Evolutionary conservation across 2,329 filamentous ascomycete species (phyloP), one percentile per base, ranked within the genome.

Genomic region (Alternaria novae-zelandiae): DNA sequence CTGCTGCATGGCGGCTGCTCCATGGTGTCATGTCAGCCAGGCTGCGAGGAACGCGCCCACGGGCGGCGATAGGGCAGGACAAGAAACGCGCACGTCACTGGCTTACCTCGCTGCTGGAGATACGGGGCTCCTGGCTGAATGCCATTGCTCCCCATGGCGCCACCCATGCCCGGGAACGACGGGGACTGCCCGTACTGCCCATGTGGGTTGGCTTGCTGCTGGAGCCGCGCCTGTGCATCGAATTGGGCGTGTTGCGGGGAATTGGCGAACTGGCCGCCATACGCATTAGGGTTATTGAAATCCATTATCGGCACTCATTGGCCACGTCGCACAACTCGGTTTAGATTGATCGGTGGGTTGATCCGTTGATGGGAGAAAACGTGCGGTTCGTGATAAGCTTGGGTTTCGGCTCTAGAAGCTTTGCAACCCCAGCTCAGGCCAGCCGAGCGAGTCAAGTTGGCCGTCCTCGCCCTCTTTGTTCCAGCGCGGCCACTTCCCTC

Each of bases 21-120:
- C 65, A 64, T 60, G 49, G 53, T 56, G 65, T 65, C 61, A 69
- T 61, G 56, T 63, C 61, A 63, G 49, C 63, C 56, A 64, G 56
- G 32, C 61, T 61, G 49, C 63, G 43, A 64, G 56, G 28, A 60
- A 61, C 58, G 61, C 57, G 66, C 50, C 57, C 61, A 64, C 54
- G 61, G 59, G 61, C 53, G 58, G 62, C 58, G 54, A 57, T 44
- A 59, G 72, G 67, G 60, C 63, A 64, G 63, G 61, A 59, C 59
- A 49, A 59, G 59, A 44, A 17, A 32, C 55, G 54, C 47, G 41
- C 54, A 54, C 54, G 66, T 64, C 61, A 72, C 69, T 67, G 71
- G 74, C 78, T 76, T 76, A 80, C 78, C 77, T 79, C 78, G 75
- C 71, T 76, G 74, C 70, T 76, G 74, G 57, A 77, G 72, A 61